Evolutionary conservation across 2,329 filamentous ascomycete genomes (phyloP), one percentile per base, ranked within the genome.

Genomic region (Fusarium irregulare): DNA sequence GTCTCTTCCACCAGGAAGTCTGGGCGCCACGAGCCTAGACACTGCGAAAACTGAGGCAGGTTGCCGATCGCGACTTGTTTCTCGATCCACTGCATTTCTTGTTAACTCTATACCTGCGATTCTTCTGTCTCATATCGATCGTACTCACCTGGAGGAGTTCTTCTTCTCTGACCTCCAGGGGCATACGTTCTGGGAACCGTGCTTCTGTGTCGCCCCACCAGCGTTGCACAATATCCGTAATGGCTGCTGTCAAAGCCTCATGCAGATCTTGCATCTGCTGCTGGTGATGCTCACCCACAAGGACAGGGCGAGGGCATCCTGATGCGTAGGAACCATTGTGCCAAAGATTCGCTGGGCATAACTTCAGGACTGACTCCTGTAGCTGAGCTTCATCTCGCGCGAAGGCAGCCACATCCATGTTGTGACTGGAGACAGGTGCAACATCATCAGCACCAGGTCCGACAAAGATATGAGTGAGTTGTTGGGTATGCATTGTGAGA

Each of bases 381-480:
- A 73, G 44, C 3, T 30, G 60, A 10, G 65, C 68, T 11, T 77
- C 69, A 9, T 78, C 68, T 27, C 44, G 40, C 1, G 51, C 30
- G n/a, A 72, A 74, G 11, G 27, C 34, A 18, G 41, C 18, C 2
- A 88, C 84, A 76, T 93, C 92, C 49, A 78, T 81, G 76, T 90
- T 91, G 66, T 80, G 80, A 28, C 18, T 16, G 2, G 57, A 32
- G 0, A 75, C 58, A 3, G 63, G 23, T 28, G 54, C 56, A 12
- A 60, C 64, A 11, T 63, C 66, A 7, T 55, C 25, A n/a, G 21
- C 16, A 9, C 41, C 49, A 8, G n/a, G 32, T 1, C 63, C 64
- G 11, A 78, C 10, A 6, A 65, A 68, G 3, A 77, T 59, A 21
- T 78, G 76, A 1, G 64, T 65, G 11, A 76, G 63, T 0, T 56